Conservation (phyloP, 2,329 filamentous ascomycete genomes). For the Microcyclospora tardicrescens region DNA sequence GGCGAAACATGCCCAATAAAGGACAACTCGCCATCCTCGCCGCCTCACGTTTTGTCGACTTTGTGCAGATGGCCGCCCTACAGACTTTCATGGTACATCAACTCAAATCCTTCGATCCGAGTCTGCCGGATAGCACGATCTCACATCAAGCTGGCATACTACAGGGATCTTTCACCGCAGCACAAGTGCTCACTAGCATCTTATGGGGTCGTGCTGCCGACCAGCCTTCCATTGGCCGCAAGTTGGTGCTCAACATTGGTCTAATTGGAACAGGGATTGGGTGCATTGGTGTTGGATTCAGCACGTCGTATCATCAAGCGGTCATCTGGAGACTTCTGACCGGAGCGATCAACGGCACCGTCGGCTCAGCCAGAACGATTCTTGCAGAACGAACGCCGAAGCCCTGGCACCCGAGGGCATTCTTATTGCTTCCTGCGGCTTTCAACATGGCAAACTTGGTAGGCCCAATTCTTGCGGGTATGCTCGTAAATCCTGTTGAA, state of each 20-base stretch:
- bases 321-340: conserved; percentile 28
- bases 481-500: conserved; percentile 47
- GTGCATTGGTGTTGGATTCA: conserved; percentile 29
- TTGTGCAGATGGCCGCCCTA: conserved; percentile 32
- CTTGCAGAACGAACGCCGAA: conserved; percentile 28
- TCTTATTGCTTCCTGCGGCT: conserved; percentile 27
- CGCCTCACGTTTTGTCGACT: conserved; percentile 30
- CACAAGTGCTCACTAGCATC: conserved; percentile 30
- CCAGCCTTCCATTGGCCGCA: conserved; percentile 32
- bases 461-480: conserved; percentile 44
- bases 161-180: conserved; percentile 29
- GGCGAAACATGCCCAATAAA: conserved; percentile 29
- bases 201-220: conserved; percentile 30
- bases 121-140: conserved; percentile 35
- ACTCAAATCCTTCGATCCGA: conserved; percentile 28
- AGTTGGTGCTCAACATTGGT: conserved; percentile 28
- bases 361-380: conserved; percentile 30
- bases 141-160: conserved; percentile 30
- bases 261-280: conserved; percentile 27
- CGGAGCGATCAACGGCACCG: conserved; percentile 30
- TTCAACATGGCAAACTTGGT: conserved; percentile 31
- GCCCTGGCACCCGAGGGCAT: conserved; percentile 28
- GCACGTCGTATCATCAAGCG: conserved; percentile 27
- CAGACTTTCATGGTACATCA: conserved; percentile 34
- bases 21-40: conserved; percentile 28